Evolutionary conservation across 179 eudicot species (phyloP).

Genomic region (Sideroxylon spinosum): DNA sequence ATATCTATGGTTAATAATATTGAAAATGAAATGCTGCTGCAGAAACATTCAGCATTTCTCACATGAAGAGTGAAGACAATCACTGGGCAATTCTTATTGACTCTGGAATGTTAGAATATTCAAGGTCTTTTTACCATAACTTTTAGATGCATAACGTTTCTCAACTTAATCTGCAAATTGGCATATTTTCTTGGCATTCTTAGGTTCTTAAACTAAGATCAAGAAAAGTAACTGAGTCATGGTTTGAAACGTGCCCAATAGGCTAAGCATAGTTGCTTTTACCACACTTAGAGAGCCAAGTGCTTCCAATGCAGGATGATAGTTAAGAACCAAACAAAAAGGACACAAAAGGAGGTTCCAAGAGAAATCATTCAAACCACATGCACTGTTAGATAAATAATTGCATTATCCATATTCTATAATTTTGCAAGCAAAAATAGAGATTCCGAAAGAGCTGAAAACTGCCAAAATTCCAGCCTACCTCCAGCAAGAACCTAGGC

Average conservation of each 20-base stretch:
- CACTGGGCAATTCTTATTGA: too few species aligned
- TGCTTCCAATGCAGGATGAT: background rate
- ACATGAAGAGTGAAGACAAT: too few species aligned
- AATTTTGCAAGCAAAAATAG: background rate
- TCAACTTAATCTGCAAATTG: background rate
- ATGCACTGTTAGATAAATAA: constrained; percentile 7
- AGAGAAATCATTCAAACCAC: background rate
- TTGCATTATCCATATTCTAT: background rate
- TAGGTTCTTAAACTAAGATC: background rate
- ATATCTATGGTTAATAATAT: too few species aligned
- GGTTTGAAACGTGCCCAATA: background rate
- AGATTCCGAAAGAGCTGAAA: background rate
- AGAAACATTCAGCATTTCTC: too few species aligned
- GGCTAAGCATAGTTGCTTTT: background rate
- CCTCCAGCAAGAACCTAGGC: constrained; percentile 83
- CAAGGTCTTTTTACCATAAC: too few species aligned
- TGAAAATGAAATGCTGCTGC: too few species aligned
- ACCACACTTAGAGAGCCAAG: background rate
- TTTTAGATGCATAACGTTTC: background rate
- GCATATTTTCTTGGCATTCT: background rate
- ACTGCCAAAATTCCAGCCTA: constrained; percentile 30
- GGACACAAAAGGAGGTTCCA: background rate
- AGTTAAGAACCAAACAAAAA: background rate
- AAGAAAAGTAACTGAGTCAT: background rate
- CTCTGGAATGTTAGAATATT: too few species aligned